Evolutionary conservation across 2,329 filamentous ascomycete species (phyloP).

Genomic region (Aspergillus caelatus): DNA sequence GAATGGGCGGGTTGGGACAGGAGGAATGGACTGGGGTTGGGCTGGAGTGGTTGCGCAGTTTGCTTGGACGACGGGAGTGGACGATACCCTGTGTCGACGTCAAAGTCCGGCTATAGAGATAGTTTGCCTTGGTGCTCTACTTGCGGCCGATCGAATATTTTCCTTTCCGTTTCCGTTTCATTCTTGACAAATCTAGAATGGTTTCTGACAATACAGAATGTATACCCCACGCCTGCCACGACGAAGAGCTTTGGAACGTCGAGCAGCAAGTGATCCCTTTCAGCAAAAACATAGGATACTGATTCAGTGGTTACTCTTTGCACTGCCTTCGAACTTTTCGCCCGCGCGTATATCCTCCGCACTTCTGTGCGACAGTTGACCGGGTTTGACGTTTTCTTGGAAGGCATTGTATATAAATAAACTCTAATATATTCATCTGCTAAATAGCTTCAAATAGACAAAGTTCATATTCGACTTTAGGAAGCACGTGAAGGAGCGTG

Average conservation of each 20-base stretch:
- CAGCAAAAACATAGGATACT: background rate
- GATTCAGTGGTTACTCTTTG: background rate
- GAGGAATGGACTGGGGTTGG: constrained; percentile 76
- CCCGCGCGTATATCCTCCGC: background rate
- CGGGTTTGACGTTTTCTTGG: background rate
- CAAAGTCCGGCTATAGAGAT: constrained; percentile 69
- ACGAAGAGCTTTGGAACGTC: background rate
- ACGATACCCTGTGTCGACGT: constrained; percentile 89
- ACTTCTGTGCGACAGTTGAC: background rate
- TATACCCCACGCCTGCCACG: background rate
- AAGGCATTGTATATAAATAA: constrained; percentile 2
- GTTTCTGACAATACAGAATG: background rate
- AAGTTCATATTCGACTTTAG: background rate
- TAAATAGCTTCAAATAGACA: background rate
- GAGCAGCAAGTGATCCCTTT: background rate
- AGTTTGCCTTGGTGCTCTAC: background rate
- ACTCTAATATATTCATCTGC: background rate
- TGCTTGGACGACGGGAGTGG: constrained; percentile 85
- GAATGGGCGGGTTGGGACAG: constrained; percentile 38
- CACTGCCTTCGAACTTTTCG: background rate
- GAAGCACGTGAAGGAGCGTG: background rate
- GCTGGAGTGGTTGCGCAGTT: constrained; percentile 80
- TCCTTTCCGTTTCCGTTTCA: background rate
- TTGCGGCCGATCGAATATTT: background rate
- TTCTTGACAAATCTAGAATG: background rate